A percentile compares a stretch with the other conserved stretches of the same genome.
These are phyloP conservation scores for Solanum sitiens DNA, from an alignment of 257 asterid species.

Conservation along the genomic window DNA sequence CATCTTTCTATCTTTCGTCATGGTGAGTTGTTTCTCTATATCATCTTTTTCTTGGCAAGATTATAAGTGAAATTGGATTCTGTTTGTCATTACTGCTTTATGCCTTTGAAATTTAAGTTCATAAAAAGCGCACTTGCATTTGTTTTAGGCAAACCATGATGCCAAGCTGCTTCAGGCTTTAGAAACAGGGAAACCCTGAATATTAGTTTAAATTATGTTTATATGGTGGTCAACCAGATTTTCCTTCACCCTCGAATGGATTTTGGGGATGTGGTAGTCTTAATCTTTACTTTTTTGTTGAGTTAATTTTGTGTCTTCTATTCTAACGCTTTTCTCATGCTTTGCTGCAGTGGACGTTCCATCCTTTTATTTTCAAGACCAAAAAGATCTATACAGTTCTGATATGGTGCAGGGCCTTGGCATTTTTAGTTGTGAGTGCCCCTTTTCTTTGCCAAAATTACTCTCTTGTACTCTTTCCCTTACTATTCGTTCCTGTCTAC, in stretches of 20 bases:
- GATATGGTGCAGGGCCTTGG: conserved; percentile 94
- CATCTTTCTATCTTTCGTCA: conserved; percentile 63
- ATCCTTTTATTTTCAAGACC: conserved; percentile 84
- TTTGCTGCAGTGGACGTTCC: conserved; percentile 92
- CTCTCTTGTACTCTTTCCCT: background rate
- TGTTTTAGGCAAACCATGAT: background rate
- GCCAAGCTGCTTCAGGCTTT: background rate
- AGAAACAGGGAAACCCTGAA: background rate
- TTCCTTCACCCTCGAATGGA: background rate
- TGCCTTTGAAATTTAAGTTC: background rate
- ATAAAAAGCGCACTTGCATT: background rate
- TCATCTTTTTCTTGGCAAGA: background rate
- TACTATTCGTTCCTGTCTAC: background rate
- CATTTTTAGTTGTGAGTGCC: conserved; percentile 83
- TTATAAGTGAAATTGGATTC: background rate
- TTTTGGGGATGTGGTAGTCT: background rate
- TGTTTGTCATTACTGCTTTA: background rate
- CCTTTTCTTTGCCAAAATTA: background rate
- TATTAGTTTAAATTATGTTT: background rate
- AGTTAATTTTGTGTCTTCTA: background rate
- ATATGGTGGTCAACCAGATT: background rate
- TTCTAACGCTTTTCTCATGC: conserved; percentile 6
- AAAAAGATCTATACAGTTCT: conserved; percentile 92
- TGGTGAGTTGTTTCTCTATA: conserved; percentile 43
- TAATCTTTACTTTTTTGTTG: background rate